Conservation (phyloP, 2,329 filamentous ascomycete species). For the Xylaria arbuscula region DNA sequence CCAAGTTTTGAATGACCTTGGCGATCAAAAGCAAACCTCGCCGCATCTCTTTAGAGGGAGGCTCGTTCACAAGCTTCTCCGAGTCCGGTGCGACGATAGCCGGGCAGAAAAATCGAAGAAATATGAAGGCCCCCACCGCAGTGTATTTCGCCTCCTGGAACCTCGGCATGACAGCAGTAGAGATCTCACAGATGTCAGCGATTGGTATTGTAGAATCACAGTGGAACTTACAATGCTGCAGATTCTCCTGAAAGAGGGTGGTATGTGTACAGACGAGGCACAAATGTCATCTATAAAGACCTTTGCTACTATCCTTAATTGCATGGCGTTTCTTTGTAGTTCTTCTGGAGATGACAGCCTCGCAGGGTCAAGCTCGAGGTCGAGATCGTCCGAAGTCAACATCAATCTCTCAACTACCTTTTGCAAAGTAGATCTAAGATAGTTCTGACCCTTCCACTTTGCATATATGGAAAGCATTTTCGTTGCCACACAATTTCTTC, state of each 20-base stretch:
- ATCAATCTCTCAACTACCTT: constrained; percentile 75
- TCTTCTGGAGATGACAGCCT: constrained; percentile 70
- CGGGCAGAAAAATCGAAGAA: constrained; percentile 77
- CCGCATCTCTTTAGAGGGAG: constrained; percentile 76
- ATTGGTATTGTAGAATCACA: background rate
- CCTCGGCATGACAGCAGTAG: constrained; percentile 68
- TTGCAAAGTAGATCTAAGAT: constrained; percentile 72
- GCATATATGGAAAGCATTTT: constrained; percentile 78
- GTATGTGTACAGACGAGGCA: constrained; percentile 70
- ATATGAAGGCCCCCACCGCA: constrained; percentile 77
- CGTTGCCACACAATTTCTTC: constrained; percentile 76
- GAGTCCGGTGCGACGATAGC: constrained; percentile 77
- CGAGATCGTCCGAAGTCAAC: constrained; percentile 73
- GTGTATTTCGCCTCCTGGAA: constrained; percentile 79
- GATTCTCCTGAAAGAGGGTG: constrained; percentile 72
- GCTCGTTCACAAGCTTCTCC: constrained; percentile 70
- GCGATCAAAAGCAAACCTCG: constrained; percentile 75
- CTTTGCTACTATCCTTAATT: constrained; percentile 74
- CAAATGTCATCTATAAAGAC: constrained; percentile 79
- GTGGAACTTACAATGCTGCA: constrained; percentile 69
- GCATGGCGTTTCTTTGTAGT: constrained; percentile 72
- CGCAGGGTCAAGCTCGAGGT: constrained; percentile 74
- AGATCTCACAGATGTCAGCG: constrained; percentile 60
- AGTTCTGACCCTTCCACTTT: constrained; percentile 75
- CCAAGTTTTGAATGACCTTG: constrained; percentile 77